These are phyloP conservation scores for Phytophthora pisi DNA, from an alignment of 352 stramenopile species.

Conservation along the genomic window DNA sequence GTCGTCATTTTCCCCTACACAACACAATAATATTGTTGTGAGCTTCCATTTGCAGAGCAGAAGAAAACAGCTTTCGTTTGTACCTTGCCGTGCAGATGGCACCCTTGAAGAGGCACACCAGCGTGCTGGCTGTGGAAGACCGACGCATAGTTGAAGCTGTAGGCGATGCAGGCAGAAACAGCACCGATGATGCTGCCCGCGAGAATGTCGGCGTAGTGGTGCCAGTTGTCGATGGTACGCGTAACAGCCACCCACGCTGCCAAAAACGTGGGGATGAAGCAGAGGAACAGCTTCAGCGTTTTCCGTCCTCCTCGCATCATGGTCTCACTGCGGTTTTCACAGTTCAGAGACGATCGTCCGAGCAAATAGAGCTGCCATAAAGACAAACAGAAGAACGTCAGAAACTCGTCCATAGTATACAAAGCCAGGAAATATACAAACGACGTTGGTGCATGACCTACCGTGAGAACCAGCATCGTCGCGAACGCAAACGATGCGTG, in stretches of 20 bases:
- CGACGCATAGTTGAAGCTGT: constrained; percentile 76
- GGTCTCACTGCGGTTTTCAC: constrained; percentile 60
- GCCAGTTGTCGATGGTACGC: constrained; percentile 86
- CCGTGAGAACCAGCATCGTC: constrained; percentile 85
- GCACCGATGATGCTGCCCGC: constrained; percentile 72
- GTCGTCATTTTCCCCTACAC: constrained; percentile 21
- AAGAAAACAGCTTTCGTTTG: background rate
- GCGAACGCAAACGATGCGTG: constrained; percentile 79
- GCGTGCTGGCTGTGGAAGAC: constrained; percentile 66
- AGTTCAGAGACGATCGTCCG: constrained; percentile 69
- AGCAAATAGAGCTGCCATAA: constrained; percentile 76
- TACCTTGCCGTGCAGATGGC: constrained; percentile 50
- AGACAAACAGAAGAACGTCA: constrained; percentile 33
- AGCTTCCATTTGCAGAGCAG: background rate
- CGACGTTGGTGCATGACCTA: constrained; percentile 20
- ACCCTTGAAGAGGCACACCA: constrained; percentile 58
- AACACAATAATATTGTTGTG: background rate
- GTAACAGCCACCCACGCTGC: constrained; percentile 80
- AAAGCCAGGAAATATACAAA: background rate
- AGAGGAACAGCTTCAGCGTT: constrained; percentile 77
- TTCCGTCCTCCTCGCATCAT: constrained; percentile 63
- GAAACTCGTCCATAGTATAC: constrained; percentile 2
- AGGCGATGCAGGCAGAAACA: constrained; percentile 54
- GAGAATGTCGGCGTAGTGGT: constrained; percentile 79
- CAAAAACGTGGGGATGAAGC: constrained; percentile 70